These are phyloP conservation scores for Cephalotrichum gorgonifer DNA, from an alignment of 2,329 filamentous ascomycete species.

Conservation along the genomic window DNA sequence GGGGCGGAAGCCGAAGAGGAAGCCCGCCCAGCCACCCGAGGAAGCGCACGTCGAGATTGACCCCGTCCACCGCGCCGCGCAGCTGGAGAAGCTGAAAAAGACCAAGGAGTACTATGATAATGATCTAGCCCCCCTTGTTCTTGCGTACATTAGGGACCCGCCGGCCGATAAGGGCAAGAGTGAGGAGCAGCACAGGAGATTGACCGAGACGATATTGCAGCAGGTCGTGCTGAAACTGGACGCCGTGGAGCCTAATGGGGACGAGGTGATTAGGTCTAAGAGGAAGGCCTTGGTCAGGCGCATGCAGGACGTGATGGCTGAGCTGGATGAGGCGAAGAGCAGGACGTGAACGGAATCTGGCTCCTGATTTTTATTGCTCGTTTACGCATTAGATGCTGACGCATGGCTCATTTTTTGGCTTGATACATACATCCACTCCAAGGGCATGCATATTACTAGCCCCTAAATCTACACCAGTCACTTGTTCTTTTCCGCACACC, in stretches of 20 bases:
- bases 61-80: constrained; percentile 20
- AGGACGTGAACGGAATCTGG: background rate
- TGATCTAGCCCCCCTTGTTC: constrained; percentile 55
- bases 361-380: background rate
- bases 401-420: too few relatives aligned
- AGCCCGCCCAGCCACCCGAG: constrained; percentile 20
- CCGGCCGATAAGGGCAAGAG: constrained; percentile 57
- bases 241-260: constrained; percentile 62
- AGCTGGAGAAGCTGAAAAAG: constrained; percentile 55
- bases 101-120: constrained; percentile 54
- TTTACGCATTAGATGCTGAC: too few relatives aligned
- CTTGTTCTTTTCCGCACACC: too few relatives aligned
- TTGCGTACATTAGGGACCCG: constrained; percentile 49
- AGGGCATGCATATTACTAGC: too few relatives aligned
- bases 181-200: constrained; percentile 62
- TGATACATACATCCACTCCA: too few relatives aligned
- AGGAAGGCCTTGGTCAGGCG: constrained; percentile 65
- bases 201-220: constrained; percentile 67
- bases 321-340: constrained; percentile 42
- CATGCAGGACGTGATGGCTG: constrained; percentile 56
- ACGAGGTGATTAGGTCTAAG: constrained; percentile 50
- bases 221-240: constrained; percentile 71
- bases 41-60: constrained; percentile 10
- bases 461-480: too few relatives aligned
- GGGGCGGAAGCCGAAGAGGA: constrained; percentile 32